A percentile compares a stretch with the other conserved stretches of the same genome.
Evolutionary conservation across 2,329 filamentous ascomycete genomes (phyloP).

Genomic region (Neoarthrinium moseri): DNA sequence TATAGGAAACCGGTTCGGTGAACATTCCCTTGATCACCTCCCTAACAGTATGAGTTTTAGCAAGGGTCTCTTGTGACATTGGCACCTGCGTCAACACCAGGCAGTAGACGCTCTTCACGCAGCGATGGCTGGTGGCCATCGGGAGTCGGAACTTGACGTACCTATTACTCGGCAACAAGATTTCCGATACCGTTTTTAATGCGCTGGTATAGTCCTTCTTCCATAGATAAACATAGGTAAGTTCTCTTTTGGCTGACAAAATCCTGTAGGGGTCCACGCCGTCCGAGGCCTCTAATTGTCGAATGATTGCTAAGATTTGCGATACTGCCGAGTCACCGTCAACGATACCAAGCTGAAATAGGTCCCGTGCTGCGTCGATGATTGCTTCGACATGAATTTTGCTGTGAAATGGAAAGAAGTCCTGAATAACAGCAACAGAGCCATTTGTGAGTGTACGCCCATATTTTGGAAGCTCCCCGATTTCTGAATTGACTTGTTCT

Average conservation of each 20-base stretch:
- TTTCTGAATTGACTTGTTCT: neutral
- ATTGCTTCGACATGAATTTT: neutral
- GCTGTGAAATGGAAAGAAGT: neutral
- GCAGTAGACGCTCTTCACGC: neutral
- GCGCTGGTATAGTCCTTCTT: neutral
- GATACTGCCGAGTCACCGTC: neutral
- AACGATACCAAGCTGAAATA: neutral
- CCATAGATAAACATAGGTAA: neutral
- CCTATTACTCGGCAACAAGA: neutral
- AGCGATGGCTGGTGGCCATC: neutral
- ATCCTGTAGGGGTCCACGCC: neutral
- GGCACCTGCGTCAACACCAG: neutral
- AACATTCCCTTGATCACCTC: neutral
- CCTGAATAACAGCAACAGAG: neutral
- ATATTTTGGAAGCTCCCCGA: neutral
- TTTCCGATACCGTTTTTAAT: neutral
- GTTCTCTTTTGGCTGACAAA: slow-evolving; percentile 1
- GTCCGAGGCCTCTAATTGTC: neutral
- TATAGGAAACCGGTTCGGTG: neutral
- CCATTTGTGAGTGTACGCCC: neutral
- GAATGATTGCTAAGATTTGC: slow-evolving; percentile 1
- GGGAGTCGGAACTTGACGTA: neutral
- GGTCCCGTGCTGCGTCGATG: neutral
- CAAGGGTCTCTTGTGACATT: neutral
- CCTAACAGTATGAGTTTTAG: neutral